Base-by-base conservation (phyloP, 192 early-diverging fungal species). In the Anaeromyces robustus region DNA sequence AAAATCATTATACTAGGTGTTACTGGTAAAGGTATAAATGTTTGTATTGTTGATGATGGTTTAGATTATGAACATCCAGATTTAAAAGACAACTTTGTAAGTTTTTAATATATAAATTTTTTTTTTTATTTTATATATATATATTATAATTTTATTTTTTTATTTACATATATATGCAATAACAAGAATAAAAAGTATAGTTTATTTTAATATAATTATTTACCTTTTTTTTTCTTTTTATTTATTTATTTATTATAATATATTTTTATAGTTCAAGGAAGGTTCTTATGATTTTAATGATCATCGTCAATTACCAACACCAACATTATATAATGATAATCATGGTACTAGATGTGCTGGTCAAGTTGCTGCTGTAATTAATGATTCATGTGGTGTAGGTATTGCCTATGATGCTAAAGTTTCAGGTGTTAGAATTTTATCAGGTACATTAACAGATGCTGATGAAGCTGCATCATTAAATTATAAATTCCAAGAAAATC, bases 291-390 rank as follows among this genome's bases (percentile, higher is more conserved):
- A 99, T 85, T 99, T 94, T 83, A 98, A 98, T 82, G 92, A 94
- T 80, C 91, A 93, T 82, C 89, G 83, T 11, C 83, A 86, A 52
- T 82, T 93, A 32, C 97, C 97, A 12, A 92, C 86, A 77, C 98
- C 97, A 32, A 87, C 85, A 77, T 80, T 94, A 0, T 37, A 39
- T n/a, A 93, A 96, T 43, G 98, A 99, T 83, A 89, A 89, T 77
- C 98, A 99, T 84, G 98, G 98, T 52, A 99, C 98, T 12, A 88
- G 98, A 43, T 99, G 97, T 85, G 98, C 98, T 12, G 98, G 98
- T 16, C 95, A 98, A 88, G 95, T 99, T 16, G 98, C 97, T 0
- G 96, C 98, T 4, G 87, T 85, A 19, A 89, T 88, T 79, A 99
- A 99, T 86, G 85, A 95, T 82, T 90, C 96, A 11, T 98, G 98